Conservation (phyloP, 1,284 basidiomycete genomes). For the Austropuccinia psidii region DNA sequence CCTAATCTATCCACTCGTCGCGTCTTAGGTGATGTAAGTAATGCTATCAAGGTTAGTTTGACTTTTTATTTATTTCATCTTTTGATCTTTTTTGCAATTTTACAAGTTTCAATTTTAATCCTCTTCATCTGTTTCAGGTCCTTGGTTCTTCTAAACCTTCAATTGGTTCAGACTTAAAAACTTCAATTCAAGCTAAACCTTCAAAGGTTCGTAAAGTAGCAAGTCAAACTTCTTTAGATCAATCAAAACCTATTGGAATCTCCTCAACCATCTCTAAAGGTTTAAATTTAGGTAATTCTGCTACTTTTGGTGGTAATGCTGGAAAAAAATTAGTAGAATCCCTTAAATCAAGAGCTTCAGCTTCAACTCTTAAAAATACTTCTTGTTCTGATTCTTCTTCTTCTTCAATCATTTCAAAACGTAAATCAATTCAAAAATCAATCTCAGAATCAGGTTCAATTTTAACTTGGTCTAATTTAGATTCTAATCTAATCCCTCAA, state of each 20-base stretch:
- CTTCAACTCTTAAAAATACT: slow-evolving; percentile 9
- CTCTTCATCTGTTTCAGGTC: neutral
- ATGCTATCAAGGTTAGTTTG: slow-evolving; percentile 40
- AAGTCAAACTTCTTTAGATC: slow-evolving; percentile 7
- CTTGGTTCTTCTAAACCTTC: slow-evolving; percentile 13
- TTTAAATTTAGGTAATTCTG: slow-evolving; percentile 34
- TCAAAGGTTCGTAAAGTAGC: slow-evolving; percentile 2
- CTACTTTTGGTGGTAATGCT: slow-evolving; percentile 36
- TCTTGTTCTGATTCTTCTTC: too few species aligned
- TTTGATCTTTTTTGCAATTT: neutral
- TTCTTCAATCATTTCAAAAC: neutral
- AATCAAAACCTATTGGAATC: neutral
- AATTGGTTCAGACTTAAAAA: neutral
- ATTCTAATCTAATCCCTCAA: neutral
- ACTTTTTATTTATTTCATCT: neutral
- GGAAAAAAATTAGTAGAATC: slow-evolving; percentile 23
- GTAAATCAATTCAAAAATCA: slow-evolving; percentile 1
- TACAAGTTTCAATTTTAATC: neutral
- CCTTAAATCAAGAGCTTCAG: neutral
- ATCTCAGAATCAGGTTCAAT: neutral
- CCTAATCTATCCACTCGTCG: slow-evolving; percentile 10
- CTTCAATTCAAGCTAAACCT: slow-evolving; percentile 9
- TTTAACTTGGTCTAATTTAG: neutral
- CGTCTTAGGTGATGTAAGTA: slow-evolving; percentile 41
- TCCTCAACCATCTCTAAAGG: neutral